phyloP scores from a whole-genome alignment of 169 alveolate genomes.

The Perkinsus olseni region DNA sequence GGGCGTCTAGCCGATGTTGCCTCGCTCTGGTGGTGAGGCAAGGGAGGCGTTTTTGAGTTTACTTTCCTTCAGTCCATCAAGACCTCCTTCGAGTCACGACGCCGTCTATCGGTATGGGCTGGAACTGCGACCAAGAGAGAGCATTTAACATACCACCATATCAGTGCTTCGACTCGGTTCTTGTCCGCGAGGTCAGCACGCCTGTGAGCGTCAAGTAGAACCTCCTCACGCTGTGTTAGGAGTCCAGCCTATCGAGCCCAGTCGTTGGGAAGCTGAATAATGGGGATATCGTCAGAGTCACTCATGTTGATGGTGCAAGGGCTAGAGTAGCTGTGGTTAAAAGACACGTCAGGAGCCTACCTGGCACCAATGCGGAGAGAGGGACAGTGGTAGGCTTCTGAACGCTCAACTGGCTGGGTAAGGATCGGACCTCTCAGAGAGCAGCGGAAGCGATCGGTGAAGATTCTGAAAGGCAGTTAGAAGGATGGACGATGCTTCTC shows the following conservation, averaged over 20 bases:
- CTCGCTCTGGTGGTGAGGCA: too few relatives aligned
- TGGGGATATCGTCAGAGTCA: not conserved
- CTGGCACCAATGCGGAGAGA: not conserved
- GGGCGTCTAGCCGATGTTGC: too few relatives aligned
- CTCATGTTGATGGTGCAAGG: not conserved
- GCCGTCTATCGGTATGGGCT: not conserved
- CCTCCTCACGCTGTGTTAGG: not conserved
- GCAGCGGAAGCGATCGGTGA: too few relatives aligned
- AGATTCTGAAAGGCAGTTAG: not conserved
- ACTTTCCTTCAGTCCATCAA: too few relatives aligned
- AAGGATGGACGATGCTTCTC: not conserved
- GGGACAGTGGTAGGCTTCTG: too few relatives aligned
- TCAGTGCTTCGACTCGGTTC: not conserved
- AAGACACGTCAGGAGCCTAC: not conserved
- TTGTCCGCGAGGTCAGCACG: not conserved
- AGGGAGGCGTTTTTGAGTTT: too few relatives aligned
- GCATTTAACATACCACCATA: not conserved
- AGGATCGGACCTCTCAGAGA: too few relatives aligned
- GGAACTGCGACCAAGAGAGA: not conserved
- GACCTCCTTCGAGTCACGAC: not conserved
- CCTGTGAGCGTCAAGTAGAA: not conserved
- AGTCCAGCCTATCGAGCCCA: not conserved
- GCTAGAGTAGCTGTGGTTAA: not conserved
- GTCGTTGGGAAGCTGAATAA: not conserved
- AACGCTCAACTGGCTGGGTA: too few relatives aligned